Base-by-base conservation (phyloP, 2,329 filamentous ascomycete genomes). In the Neocucurbitaria cava region DNA sequence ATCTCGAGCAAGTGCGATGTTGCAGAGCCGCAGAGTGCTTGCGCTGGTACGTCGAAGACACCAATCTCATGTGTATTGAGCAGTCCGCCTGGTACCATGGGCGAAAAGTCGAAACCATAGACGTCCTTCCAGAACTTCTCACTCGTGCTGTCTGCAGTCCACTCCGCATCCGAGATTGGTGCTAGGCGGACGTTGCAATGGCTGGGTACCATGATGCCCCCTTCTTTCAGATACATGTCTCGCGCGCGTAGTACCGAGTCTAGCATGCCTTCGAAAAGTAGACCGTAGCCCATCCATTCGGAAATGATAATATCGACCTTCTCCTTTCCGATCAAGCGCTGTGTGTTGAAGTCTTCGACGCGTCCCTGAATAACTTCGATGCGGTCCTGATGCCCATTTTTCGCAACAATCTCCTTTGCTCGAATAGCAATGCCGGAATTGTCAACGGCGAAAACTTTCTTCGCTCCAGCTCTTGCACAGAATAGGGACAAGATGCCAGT, bases 241-340 rank as follows among this genome's bases (percentile, higher is more conserved):
- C 93, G 85, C 39, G 94, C 94, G 70, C 87, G 94, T 46, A 98
- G 83, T 20, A 98, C 91, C 44, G 91, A 96, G 61, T 95, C 92
- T 24, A 98, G 86, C 93, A 98, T 98, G 51, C 92, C 92, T 77
- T 98, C 93, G 75, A 96, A 98, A 5, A 97, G 83, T 17, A 97
- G 83, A 61, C 89, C 91, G 74, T 98, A 98, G 26, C 93, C 93
- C 93, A 98, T 98, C 93, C 93, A 98, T 76, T 98, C 93, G 55
- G 91, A 96, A 56, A 98, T 89, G 71, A 98, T 96, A 69, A 98
- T 89, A 77, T 98, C 94, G 41, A 97, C 93, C 69, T 93, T 82
- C 24, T 68, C 60, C 43, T 71, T 68, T 11, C 72, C 71, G 24
- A 74, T 71, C 31, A 69, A 54, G 33, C 69, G 49, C 90, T 92